These are phyloP conservation scores for Schizopora paradoxa DNA, from an alignment of 1,284 basidiomycete species.

Conservation along the genomic window DNA sequence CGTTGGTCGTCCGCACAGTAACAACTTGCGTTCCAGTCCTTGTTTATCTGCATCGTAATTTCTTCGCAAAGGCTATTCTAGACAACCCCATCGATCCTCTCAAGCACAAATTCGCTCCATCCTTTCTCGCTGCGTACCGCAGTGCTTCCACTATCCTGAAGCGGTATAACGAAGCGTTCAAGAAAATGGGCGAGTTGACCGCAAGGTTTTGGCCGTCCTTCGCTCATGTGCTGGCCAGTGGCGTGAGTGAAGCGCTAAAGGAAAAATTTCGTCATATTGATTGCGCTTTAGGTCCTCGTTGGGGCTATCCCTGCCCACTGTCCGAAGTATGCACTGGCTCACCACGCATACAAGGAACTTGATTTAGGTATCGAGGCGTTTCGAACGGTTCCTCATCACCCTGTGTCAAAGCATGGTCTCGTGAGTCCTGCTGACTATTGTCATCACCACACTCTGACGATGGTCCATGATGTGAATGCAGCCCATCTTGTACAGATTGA, in stretches of 20 bases:
- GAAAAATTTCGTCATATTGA: too few relatives aligned
- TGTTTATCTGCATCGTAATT: conserved; percentile 19
- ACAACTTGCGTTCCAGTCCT: too few relatives aligned
- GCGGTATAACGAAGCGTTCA: not conserved
- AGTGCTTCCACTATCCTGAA: conserved; percentile 1
- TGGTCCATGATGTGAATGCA: not conserved
- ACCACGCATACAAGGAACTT: conserved; percentile 19
- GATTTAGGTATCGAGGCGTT: conserved; percentile 19
- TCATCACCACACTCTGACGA: too few relatives aligned
- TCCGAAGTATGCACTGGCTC: conserved; percentile 15
- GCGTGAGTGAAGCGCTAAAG: too few relatives aligned
- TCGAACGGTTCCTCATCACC: conserved; percentile 16
- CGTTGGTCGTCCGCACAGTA: too few relatives aligned
- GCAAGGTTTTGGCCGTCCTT: conserved; percentile 11
- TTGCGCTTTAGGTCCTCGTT: conserved; percentile 16
- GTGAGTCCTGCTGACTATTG: conserved; percentile 21
- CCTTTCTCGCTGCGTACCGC: conserved; percentile 11
- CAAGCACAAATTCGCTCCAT: conserved; percentile 11
- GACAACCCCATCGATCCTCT: conserved; percentile 15
- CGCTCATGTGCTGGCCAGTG: conserved; percentile 7
- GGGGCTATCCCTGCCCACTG: conserved; percentile 18
- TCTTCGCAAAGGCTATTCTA: conserved; percentile 20
- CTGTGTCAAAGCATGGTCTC: conserved; percentile 21
- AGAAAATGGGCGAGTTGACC: not conserved
- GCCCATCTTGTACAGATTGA: conserved; percentile 8